Evolutionary conservation across 2,329 filamentous ascomycete genomes (phyloP).

Genomic region (Sphaerulina vaccinii): DNA sequence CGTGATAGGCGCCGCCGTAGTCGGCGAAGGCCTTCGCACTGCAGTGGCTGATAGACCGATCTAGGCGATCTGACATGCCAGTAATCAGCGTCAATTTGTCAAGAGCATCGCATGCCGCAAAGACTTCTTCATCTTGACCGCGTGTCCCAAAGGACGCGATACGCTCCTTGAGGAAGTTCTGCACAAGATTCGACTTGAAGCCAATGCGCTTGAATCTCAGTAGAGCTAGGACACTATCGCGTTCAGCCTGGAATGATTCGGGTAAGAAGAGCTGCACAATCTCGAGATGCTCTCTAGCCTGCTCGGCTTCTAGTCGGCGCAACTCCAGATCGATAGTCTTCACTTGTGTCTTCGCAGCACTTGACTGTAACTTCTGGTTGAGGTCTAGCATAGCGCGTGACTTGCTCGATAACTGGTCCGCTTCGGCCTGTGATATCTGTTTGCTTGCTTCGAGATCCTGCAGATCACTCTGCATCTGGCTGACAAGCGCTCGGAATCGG

Average conservation of each 20-base stretch:
- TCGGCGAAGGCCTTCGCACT: slow-evolving; percentile 73
- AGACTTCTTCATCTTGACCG: slow-evolving; percentile 73
- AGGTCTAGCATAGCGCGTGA: slow-evolving; percentile 95
- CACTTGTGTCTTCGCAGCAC: slow-evolving; percentile 84
- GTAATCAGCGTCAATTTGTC: slow-evolving; percentile 84
- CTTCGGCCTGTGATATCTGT: slow-evolving; percentile 87
- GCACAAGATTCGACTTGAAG: slow-evolving; percentile 82
- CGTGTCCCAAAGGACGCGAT: slow-evolving; percentile 66
- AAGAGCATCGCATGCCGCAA: slow-evolving; percentile 75
- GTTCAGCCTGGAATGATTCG: slow-evolving; percentile 75
- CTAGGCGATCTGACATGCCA: slow-evolving; percentile 79
- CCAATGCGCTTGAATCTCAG: slow-evolving; percentile 82
- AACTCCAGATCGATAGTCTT: slow-evolving; percentile 94
- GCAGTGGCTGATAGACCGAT: slow-evolving; percentile 75
- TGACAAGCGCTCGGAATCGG: slow-evolving; percentile 85
- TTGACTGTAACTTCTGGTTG: slow-evolving; percentile 88
- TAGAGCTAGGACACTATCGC: slow-evolving; percentile 83
- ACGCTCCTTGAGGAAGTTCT: slow-evolving; percentile 75
- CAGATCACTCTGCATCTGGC: slow-evolving; percentile 78
- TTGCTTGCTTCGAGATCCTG: slow-evolving; percentile 91
- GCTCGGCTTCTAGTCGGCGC: slow-evolving; percentile 79
- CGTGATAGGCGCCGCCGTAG: slow-evolving; percentile 77
- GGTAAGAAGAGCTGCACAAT: slow-evolving; percentile 89
- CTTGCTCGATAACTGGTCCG: slow-evolving; percentile 81
- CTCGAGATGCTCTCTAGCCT: slow-evolving; percentile 81